phyloP scores from a whole-genome alignment of 2,329 filamentous ascomycete species.

The Monilinia vaccinii-corymbosi region DNA sequence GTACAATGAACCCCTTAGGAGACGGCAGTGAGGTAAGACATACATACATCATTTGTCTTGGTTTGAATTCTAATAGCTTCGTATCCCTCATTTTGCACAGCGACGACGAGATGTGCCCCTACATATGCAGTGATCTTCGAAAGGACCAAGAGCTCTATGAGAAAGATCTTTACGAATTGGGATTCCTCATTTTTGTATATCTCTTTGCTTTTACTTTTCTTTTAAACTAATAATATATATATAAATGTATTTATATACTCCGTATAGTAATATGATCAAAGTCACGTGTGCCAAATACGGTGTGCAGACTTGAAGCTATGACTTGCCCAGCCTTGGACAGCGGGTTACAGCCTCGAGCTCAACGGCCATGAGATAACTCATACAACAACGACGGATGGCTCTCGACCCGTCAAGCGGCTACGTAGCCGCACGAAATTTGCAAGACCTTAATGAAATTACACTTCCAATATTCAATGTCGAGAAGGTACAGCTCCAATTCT shows the following conservation, averaged over 20 bases:
- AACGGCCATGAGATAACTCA: slow-evolving; percentile 25
- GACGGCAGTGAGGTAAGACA: background rate
- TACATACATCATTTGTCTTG: background rate
- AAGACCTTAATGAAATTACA: slow-evolving; percentile 49
- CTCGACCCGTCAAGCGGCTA: slow-evolving; percentile 65
- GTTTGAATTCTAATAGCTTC: background rate
- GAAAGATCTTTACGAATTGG: no score
- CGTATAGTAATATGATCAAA: background rate
- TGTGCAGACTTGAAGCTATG: slow-evolving; percentile 11
- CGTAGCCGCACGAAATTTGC: slow-evolving; percentile 52
- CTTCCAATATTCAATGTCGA: slow-evolving; percentile 93
- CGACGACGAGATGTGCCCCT: background rate
- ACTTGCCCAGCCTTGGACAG: slow-evolving; percentile 18
- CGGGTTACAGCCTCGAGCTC: slow-evolving; percentile 22
- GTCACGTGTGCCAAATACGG: background rate
- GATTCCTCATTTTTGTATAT: no score
- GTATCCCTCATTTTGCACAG: background rate
- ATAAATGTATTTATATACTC: no score
- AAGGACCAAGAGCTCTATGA: background rate
- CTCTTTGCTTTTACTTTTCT: no score
- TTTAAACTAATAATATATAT: no score
- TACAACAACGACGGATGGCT: slow-evolving; percentile 45
- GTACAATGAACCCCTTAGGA: background rate
- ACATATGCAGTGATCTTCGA: background rate
- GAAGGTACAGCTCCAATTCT: slow-evolving; percentile 86